phyloP scores from a whole-genome alignment of 2,329 filamentous ascomycete genomes.

The Trichoderma harzianum region DNA sequence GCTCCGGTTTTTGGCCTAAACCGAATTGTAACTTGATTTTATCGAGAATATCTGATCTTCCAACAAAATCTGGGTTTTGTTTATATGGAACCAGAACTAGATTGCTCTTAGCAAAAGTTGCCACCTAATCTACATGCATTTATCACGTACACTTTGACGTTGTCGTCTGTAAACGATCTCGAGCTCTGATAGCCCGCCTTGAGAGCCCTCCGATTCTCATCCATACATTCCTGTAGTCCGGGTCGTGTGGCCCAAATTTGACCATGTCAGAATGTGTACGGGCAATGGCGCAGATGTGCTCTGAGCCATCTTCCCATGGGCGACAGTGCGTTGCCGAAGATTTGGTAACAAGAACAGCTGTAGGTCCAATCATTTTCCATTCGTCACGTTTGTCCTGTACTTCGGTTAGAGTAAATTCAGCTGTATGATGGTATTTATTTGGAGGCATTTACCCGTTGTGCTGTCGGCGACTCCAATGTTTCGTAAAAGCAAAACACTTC shows the following conservation, averaged over 20 bases:
- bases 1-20: neutral
- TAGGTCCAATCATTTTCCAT: neutral
- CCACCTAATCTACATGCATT: neutral
- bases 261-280: neutral
- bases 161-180: neutral
- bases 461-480: neutral
- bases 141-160: neutral
- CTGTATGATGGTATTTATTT: conserved; percentile 15
- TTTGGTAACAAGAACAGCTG: neutral
- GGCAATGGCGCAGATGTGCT: neutral
- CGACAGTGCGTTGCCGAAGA: neutral
- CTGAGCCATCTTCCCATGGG: neutral
- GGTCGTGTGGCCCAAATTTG: neutral
- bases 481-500: neutral
- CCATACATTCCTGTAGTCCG: neutral
- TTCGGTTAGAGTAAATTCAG: neutral
- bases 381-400: neutral
- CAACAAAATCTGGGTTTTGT: conserved; percentile 17
- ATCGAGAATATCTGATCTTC: neutral
- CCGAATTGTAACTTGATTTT: conserved; percentile 14
- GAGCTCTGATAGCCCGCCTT: neutral
- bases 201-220: conserved; percentile 8
- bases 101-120: neutral
- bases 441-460: neutral
- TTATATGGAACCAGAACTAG: conserved; percentile 20